Conservation (phyloP, 2,329 filamentous ascomycete species). For the Ampelomyces quisqualis region DNA sequence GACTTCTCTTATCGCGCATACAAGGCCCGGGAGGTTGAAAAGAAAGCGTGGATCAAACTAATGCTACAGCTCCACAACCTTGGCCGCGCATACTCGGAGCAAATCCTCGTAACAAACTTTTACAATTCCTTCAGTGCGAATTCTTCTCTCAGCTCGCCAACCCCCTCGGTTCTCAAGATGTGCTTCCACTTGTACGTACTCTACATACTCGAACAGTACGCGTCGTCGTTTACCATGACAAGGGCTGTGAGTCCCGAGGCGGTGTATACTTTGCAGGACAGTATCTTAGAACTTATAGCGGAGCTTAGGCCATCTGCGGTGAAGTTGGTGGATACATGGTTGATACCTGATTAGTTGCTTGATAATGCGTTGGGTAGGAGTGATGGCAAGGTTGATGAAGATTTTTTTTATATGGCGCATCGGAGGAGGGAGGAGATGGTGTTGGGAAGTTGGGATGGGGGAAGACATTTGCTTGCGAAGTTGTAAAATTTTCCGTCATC, state of each 20-base stretch:
- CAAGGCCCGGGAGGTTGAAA: constrained; percentile 48
- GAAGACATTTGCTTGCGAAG: constrained; percentile 29
- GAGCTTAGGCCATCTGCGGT: constrained; percentile 54
- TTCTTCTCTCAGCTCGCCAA: constrained; percentile 27
- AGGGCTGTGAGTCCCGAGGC: constrained; percentile 46
- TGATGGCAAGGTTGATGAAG: constrained; percentile 57
- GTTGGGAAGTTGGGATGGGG: constrained; percentile 47
- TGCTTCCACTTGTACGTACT: constrained; percentile 54
- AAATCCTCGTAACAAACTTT: constrained; percentile 52
- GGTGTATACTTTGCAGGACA: constrained; percentile 45
- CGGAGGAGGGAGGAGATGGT: constrained; percentile 55
- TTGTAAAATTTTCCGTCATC: too few species aligned
- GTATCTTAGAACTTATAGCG: constrained; percentile 51
- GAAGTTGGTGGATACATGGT: constrained; percentile 55
- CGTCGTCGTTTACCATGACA: constrained; percentile 50
- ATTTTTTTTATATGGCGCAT: constrained; percentile 55
- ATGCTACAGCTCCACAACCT: constrained; percentile 48
- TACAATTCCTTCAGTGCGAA: constrained; percentile 41
- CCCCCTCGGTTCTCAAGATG: constrained; percentile 41
- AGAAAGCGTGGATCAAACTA: constrained; percentile 52
- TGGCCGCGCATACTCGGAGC: constrained; percentile 51
- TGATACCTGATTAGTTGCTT: constrained; percentile 55
- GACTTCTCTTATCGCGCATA: constrained; percentile 49
- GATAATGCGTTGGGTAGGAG: constrained; percentile 54
- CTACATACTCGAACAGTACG: constrained; percentile 50